phyloP scores from a whole-genome alignment of 75 land plant genomes.

The Pseudotsuga menziesii region DNA sequence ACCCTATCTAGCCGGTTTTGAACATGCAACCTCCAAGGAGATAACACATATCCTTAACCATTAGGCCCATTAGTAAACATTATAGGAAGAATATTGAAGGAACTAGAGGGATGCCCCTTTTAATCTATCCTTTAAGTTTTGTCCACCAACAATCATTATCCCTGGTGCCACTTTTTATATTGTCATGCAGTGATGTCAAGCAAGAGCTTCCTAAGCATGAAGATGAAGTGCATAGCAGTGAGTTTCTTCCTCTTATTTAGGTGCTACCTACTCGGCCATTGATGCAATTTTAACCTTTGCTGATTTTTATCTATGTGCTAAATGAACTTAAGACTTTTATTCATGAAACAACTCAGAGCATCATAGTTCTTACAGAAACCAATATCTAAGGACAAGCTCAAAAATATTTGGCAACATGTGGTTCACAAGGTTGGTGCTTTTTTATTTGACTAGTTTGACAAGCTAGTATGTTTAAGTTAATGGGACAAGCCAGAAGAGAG shows the following conservation, averaged over 20 bases:
- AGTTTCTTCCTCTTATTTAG: slow-evolving; percentile 8
- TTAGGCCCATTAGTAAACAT: too few species aligned
- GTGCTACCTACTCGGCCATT: background rate
- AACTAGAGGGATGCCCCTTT: background rate
- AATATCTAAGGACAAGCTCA: slow-evolving; percentile 66
- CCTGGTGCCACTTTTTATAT: background rate
- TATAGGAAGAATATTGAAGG: background rate
- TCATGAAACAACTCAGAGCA: slow-evolving; percentile 66
- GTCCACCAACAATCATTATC: background rate
- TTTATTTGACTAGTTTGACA: background rate
- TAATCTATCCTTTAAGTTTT: background rate
- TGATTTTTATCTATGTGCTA: background rate
- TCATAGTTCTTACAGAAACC: slow-evolving; percentile 78
- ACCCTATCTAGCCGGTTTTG: too few species aligned
- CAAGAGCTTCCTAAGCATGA: slow-evolving; percentile 46
- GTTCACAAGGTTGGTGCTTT: slow-evolving; percentile 60
- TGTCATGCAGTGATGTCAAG: slow-evolving; percentile 55
- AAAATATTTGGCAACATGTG: slow-evolving; percentile 88
- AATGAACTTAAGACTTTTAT: background rate
- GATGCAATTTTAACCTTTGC: background rate
- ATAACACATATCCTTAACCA: too few species aligned
- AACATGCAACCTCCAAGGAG: too few species aligned
- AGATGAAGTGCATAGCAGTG: slow-evolving; percentile 80
- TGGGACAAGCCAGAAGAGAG: background rate
- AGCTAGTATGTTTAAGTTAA: too few species aligned